A percentile compares a stretch with the other conserved stretches of the same genome.
These are phyloP conservation scores for Epichloe uncinata DNA, from an alignment of 2,329 filamentous ascomycete species.

Conservation along the genomic window DNA sequence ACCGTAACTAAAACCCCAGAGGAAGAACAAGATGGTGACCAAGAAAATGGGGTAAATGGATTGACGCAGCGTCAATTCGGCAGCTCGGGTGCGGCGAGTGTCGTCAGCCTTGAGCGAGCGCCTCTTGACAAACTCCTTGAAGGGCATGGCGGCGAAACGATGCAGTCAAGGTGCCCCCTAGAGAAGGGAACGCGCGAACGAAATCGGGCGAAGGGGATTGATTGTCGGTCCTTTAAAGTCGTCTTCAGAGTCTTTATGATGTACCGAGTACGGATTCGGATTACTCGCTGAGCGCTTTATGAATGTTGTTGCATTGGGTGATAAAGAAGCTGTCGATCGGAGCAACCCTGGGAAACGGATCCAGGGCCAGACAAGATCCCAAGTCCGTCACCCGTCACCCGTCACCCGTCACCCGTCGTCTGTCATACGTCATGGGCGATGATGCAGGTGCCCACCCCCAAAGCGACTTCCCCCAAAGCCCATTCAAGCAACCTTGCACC, in stretches of 20 bases:
- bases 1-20: constrained; percentile 34
- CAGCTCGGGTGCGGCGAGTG: constrained; percentile 26
- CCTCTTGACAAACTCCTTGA: constrained; percentile 30
- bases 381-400: not conserved
- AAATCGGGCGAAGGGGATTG: not conserved
- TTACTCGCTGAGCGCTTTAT: not conserved
- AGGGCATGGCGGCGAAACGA: constrained; percentile 19
- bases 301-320: not conserved
- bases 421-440: not conserved
- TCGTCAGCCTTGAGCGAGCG: constrained; percentile 32
- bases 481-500: too few relatives aligned
- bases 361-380: not conserved
- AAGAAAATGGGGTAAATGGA: constrained; percentile 54
- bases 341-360: not conserved
- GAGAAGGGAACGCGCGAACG: not conserved
- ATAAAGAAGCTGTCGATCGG: not conserved
- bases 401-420: not conserved
- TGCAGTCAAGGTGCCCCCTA: not conserved
- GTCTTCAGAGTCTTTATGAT: not conserved
- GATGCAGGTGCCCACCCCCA: not conserved
- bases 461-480: not conserved
- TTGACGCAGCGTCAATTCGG: constrained; percentile 49
- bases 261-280: not conserved
- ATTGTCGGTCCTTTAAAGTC: not conserved
- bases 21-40: constrained; percentile 32